Evolutionary conservation across 2,329 filamentous ascomycete genomes (phyloP), one percentile per base, ranked within the genome.

Genomic region (Venturiaceae sp.): DNA sequence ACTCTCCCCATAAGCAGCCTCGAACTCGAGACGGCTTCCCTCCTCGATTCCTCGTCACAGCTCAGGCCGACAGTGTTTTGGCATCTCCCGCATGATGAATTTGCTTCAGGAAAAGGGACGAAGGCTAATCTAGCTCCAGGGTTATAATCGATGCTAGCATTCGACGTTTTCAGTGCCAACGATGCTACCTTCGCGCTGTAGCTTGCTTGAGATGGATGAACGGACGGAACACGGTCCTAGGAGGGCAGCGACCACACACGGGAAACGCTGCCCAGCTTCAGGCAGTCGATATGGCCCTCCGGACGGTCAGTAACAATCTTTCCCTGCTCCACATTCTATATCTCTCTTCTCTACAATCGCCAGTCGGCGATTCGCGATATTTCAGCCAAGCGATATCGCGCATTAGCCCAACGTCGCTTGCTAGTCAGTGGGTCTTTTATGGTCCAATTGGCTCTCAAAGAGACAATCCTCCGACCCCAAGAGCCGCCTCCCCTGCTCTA

Each of bases 121-220:
- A 50, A 11, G 44, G 44, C 44, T 50, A 50, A 50, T 26, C 7
- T 14, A 50, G 44, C 23, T n/a, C 9, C 57, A 63, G 83, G 53
- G 79, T 86, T 52, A 82, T 86, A 57, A 71, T 79, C 53, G 83
- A 86, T 66, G 79, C 81, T 39, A 78, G 79, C 53, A 76, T 81
- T 36, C 77, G 83, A 53, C 79, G 83, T 3, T 84, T 85, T 69
- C 78, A 79, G 66, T 83, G 81, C 52, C 82, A 86, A 66, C 80
- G 79, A 62, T 77, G 82, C 57, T 85, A 84, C 63, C 74, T 85
- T 4, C 77, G 77, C 62, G 80, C 80, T 14, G 77, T 80, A 2
- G 81, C 82, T 21, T 82, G 79, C 4, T 72, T 79, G 60, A 74
- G 82, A 64, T 86, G 83, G 83, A 74, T 80, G 62, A 80, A 81